phyloP scores from a whole-genome alignment of 1,284 basidiomycete species.

The Boletus sp. region DNA sequence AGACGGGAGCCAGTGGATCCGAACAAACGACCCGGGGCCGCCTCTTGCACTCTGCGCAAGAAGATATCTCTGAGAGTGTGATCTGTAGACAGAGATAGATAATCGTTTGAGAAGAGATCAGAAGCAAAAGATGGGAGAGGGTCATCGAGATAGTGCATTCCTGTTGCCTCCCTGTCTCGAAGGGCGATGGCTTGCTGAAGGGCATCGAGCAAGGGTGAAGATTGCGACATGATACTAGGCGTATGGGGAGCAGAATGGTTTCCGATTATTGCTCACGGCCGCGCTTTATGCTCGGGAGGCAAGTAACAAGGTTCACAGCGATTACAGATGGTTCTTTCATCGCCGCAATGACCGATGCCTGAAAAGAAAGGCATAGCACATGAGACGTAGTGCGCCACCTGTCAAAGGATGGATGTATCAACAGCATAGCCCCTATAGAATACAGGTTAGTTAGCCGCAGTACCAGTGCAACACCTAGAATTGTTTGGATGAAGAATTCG shows the following conservation, averaged over 20 bases:
- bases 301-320: background rate
- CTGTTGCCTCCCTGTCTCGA: conserved; percentile 1
- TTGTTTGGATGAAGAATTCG: background rate
- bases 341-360: background rate
- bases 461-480: background rate
- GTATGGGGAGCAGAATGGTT: background rate
- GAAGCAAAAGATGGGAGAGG: conserved; percentile 34
- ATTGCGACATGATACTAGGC: conserved; percentile 8
- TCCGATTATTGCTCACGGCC: background rate
- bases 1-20: conserved; percentile 50
- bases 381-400: background rate
- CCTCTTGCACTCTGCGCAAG: conserved; percentile 19
- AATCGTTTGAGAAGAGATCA: conserved; percentile 57
- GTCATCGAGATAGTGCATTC: conserved; percentile 8
- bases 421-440: background rate
- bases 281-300: background rate
- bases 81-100: conserved; percentile 50
- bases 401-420: background rate
- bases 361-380: background rate
- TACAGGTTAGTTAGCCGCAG: background rate
- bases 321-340: background rate
- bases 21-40: conserved; percentile 31
- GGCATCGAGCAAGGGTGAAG: conserved; percentile 4
- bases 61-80: conserved; percentile 33
- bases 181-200: conserved; percentile 14